Evolutionary conservation across 805 yeast species (phyloP).

Genomic region (Starmerella stellata): DNA sequence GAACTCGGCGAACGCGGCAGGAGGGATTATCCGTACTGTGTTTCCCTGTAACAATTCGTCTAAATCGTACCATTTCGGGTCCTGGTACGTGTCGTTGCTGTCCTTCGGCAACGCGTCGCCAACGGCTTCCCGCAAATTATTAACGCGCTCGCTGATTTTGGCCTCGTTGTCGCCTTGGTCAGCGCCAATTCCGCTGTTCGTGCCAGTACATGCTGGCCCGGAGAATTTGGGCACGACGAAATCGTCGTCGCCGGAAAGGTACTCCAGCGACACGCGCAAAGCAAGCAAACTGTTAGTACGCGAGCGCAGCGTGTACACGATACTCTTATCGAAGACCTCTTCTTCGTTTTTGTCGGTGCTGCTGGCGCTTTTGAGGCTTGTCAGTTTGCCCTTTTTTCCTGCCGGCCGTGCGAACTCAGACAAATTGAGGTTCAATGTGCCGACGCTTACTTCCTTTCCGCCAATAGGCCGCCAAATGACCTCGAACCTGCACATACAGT

Average conservation of each 20-base stretch:
- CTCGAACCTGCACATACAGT: constrained; percentile 27
- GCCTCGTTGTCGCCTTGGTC: constrained; percentile 5
- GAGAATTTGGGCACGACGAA: constrained; percentile 25
- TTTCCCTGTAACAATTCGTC: constrained; percentile 7
- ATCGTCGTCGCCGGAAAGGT: constrained; percentile 30
- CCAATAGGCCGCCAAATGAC: constrained; percentile 29
- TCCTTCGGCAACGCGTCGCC: not conserved
- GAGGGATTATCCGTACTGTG: constrained; percentile 1
- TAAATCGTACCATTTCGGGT: constrained; percentile 5
- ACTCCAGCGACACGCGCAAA: constrained; percentile 35
- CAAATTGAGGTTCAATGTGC: constrained; percentile 47
- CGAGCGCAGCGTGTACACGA: constrained; percentile 46
- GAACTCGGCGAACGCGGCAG: constrained; percentile 2
- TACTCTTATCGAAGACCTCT: constrained; percentile 16
- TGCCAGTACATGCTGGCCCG: constrained; percentile 31
- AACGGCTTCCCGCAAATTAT: not conserved
- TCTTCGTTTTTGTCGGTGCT: not conserved
- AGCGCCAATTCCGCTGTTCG: constrained; percentile 9
- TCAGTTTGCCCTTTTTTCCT: constrained; percentile 1
- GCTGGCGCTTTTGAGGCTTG: not conserved
- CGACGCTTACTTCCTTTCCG: constrained; percentile 35
- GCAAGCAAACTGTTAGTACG: constrained; percentile 46
- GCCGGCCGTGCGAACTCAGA: constrained; percentile 39
- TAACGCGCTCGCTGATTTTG: constrained; percentile 7
- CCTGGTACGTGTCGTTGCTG: not conserved